Evolutionary conservation across 2,329 filamentous ascomycete genomes (phyloP).

Genomic region (Hortaea sp.): DNA sequence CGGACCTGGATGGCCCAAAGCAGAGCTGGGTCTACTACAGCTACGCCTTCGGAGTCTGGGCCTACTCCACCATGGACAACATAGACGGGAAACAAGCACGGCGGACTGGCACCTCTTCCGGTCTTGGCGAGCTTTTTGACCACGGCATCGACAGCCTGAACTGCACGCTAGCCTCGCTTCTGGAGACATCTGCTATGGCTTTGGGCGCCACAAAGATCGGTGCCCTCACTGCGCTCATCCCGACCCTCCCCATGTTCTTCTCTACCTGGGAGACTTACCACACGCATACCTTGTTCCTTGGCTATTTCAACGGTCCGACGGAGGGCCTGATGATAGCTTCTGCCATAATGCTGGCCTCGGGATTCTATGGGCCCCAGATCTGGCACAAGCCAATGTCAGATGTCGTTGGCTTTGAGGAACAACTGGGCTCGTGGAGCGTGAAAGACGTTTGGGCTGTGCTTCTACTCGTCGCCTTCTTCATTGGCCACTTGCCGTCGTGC

Average conservation of each 20-base stretch:
- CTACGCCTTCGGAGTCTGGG: constrained; percentile 91
- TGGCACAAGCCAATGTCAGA: constrained; percentile 69
- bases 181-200: constrained; percentile 89
- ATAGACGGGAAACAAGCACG: constrained; percentile 96
- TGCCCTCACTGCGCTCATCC: constrained; percentile 82
- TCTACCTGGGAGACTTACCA: constrained; percentile 99
- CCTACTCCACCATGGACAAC: constrained; percentile 97
- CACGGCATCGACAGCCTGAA: constrained; percentile 98
- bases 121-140: constrained; percentile 92
- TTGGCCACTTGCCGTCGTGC: constrained; percentile 74
- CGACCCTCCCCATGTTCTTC: constrained; percentile 96
- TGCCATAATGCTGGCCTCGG: constrained; percentile 73
- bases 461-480: constrained; percentile 36
- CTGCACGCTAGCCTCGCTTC: constrained; percentile 83
- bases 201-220: constrained; percentile 75
- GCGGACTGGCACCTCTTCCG: constrained; percentile 87
- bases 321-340: constrained; percentile 89
- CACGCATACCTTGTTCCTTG: constrained; percentile 91
- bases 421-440: constrained; percentile 63
- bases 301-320: constrained; percentile 93
- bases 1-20: constrained; percentile 64
- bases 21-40: constrained; percentile 93
- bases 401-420: constrained; percentile 51
- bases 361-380: constrained; percentile 76
- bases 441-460: constrained; percentile 76